Base-by-base conservation (phyloP, 768 basidiomycete species). In the Stropharia rugosoannulata region DNA sequence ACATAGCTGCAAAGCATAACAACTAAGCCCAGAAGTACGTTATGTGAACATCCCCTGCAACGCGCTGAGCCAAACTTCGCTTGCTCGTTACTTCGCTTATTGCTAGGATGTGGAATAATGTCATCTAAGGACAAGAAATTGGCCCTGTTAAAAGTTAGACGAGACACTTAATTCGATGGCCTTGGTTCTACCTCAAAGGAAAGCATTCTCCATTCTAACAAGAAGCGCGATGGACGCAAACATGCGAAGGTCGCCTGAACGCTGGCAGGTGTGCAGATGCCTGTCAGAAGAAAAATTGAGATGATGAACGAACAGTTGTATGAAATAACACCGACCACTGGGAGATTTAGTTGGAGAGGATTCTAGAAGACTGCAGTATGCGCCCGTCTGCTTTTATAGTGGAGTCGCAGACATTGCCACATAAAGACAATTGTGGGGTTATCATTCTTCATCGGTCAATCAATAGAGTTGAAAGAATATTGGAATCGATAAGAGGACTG, bases 161-260 rank as follows among this genome's bases (percentile, higher is more conserved):
- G 57, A 58, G 61, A 64, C 16, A 8, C 9, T 37, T 29, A 15
- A 13, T 18, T 5, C 18, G 16, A 48, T 10, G 40, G 19, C 6
- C 18, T 11, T 2, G n/a, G 25, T 3, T 46, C 32, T 64, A 76
- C 84, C 83, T 77, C 68, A 70, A 71, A 72, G 70, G 86, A 87
- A 73, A 77, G 73, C 73, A 70, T 68, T 83, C 73, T 70, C 70
- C 83, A 82, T 70, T 82, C 80, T 74, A 67, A 75, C 77, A 80
- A 80, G 78, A 87, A 86, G 83, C 86, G 85, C 84, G 86, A 86
- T 86, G 83, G 81, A 83, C 69, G 81, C 84, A 77, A 80, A 78
- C 74, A 77, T 66, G 66, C 75, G 76, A 77, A 78, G 79, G 74
- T 77, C 73, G 79, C 73, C 77, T 77, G 56, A 70, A 79, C 77